Evolutionary conservation across 306 rosid genomes (phyloP).

Genomic region (Prunus armeniaca): DNA sequence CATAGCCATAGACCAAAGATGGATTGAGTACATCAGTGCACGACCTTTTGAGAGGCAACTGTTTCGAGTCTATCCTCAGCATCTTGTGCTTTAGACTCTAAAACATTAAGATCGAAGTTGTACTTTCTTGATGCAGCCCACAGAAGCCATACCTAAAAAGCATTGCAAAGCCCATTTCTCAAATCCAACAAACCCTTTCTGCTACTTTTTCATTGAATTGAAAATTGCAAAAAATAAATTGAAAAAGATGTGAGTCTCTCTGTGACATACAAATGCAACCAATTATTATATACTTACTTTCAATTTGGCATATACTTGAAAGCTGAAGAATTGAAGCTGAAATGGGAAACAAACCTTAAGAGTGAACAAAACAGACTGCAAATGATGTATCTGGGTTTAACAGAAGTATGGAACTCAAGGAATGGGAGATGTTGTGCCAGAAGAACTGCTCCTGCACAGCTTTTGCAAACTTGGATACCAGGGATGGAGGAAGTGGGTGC

Average conservation of each 20-base stretch:
- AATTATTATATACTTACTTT: too few relatives aligned
- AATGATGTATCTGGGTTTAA: conserved; percentile 9
- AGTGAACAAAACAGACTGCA: conserved; percentile 47
- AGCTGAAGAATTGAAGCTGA: not conserved
- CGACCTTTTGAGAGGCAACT: conserved; percentile 37
- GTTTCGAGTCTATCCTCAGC: too few relatives aligned
- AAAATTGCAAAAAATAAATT: not conserved
- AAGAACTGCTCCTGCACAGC: conserved; percentile 36
- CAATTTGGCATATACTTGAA: too few relatives aligned
- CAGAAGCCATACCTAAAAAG: not conserved
- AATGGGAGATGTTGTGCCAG: conserved; percentile 29
- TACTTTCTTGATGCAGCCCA: too few relatives aligned
- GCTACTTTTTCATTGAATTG: not conserved
- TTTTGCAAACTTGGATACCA: conserved; percentile 23
- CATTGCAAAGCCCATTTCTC: conserved; percentile 41
- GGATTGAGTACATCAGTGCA: too few relatives aligned
- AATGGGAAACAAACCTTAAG: conserved; percentile 48
- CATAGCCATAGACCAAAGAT: too few relatives aligned
- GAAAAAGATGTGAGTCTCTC: conserved; percentile 30
- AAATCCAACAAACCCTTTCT: conserved; percentile 13
- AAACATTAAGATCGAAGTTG: too few relatives aligned
- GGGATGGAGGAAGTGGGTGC: conserved; percentile 45
- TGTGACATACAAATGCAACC: conserved; percentile 16
- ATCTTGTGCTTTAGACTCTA: too few relatives aligned
- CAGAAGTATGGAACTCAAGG: not conserved